These are phyloP conservation scores for Lactarius akahatsu DNA, from an alignment of 768 basidiomycete species.

Conservation along the genomic window DNA sequence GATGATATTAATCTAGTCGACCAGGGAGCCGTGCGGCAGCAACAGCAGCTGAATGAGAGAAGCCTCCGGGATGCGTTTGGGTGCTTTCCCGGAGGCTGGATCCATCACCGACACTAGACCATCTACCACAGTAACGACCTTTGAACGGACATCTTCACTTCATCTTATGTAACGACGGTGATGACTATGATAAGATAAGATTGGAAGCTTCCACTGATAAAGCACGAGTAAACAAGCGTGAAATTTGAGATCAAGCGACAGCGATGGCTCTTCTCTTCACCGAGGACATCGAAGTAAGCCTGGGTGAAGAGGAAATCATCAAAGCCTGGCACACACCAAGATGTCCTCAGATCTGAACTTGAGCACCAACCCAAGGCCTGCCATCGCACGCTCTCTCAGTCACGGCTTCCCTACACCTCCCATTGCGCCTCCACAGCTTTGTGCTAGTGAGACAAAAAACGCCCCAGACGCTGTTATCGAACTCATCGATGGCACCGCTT, in stretches of 20 bases:
- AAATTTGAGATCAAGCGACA: conserved; percentile 1
- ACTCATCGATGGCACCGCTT: conserved; percentile 85
- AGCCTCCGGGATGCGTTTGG: conserved; percentile 13
- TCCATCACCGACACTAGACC: neutral
- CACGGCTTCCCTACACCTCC: conserved; percentile 39
- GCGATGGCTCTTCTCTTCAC: conserved; percentile 24
- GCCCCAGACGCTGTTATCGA: conserved; percentile 73
- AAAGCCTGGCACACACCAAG: conserved; percentile 1
- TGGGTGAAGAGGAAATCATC: conserved; percentile 28
- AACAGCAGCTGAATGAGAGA: neutral
- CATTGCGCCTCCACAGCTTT: conserved; percentile 37
- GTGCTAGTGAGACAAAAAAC: conserved; percentile 23
- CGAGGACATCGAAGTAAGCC: conserved; percentile 8
- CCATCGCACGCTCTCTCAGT: conserved; percentile 48
- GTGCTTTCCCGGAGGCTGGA: conserved; percentile 7
- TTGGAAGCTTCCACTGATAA: neutral
- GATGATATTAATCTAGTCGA: conserved; percentile 3
- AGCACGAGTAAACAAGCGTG: conserved; percentile 14
- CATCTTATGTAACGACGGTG: neutral
- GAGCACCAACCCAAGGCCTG: conserved; percentile 43
- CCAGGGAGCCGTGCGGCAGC: neutral
- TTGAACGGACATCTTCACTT: neutral
- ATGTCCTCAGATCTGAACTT: conserved; percentile 5
- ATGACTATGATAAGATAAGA: conserved; percentile 5
- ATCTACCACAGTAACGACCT: neutral